Percentiles rank a stretch among this genome's conserved stretches.
Conservation (phyloP, 2,329 filamentous ascomycete genomes). For the Curvularia spicifera region DNA sequence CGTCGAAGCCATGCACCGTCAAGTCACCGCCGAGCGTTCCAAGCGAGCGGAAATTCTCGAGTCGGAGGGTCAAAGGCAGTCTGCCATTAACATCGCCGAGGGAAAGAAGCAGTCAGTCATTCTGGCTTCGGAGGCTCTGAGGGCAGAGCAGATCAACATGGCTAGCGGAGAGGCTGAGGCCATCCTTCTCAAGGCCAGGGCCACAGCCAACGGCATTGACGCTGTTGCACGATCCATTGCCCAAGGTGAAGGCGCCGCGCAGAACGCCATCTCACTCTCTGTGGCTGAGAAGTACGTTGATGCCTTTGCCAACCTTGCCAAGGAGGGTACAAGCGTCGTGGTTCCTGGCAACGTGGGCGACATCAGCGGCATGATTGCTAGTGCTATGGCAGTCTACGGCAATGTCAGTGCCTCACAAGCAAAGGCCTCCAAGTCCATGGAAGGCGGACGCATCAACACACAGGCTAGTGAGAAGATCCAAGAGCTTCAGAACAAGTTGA, state of each 20-base stretch:
- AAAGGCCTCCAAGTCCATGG: slow-evolving; percentile 60
- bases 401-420: slow-evolving; percentile 86
- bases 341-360: slow-evolving; percentile 97
- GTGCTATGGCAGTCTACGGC: slow-evolving; percentile 91
- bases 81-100: slow-evolving; percentile 98
- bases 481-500: slow-evolving; percentile 39
- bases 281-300: slow-evolving; percentile 99
- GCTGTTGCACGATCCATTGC: slow-evolving; percentile 79
- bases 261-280: slow-evolving; percentile 81
- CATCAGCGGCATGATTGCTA: slow-evolving; percentile 95
- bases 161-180: slow-evolving; percentile 93
- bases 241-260: slow-evolving; percentile 74
- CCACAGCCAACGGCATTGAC: slow-evolving; percentile 87
- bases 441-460: slow-evolving; percentile 26
- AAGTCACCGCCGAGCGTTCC: slow-evolving; percentile 94
- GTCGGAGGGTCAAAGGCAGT: slow-evolving; percentile 94
- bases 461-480: slow-evolving; percentile 39
- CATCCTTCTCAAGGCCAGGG: slow-evolving; percentile 82
- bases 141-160: slow-evolving; percentile 89
- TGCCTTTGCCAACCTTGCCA: slow-evolving; percentile 88
- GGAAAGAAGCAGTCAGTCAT: slow-evolving; percentile 97
- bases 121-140: slow-evolving; percentile 88
- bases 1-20: slow-evolving; percentile 96
- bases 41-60: slow-evolving; percentile 98
- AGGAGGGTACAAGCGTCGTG: slow-evolving; percentile 93